Evolutionary conservation across 352 stramenopile genomes (phyloP), one percentile per base, ranked within the genome.

Genomic region (Globisporangium viniferum): DNA sequence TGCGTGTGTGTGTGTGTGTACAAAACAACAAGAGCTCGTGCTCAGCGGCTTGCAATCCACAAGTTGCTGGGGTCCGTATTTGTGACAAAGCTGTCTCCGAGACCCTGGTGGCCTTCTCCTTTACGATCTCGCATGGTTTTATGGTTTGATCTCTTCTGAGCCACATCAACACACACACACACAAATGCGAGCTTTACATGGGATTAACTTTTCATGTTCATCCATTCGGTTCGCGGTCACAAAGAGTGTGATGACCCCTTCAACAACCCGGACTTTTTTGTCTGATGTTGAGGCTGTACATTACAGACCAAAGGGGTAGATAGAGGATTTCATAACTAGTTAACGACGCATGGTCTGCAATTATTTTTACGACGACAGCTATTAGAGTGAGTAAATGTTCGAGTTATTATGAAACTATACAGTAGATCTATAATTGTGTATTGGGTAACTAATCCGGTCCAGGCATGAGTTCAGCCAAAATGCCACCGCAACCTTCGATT

Each of bases 191-290:
- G 24, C n/a, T 56, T 56, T 8, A 15, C 24, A n/a, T 9, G 24
- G 24, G 24, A 24, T 24, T 24, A 24, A 24, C 24, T 24, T 24
- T 24, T 24, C 24, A 24, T 24, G 24, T 24, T 24, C 24, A 24
- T 59, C 53, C 27, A 59, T 51, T 51, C 44, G 44, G 53, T 59
- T 59, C 27, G 53, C 7, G 6, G 27, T 59, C 53, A 59, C 53
- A 59, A 39, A 59, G 24, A 59, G 10, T 14, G 27, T 59, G 53
- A 24, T 39, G 15, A 3, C 51, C 4, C 14, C 39, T 46, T 46
- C 51, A 35, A 35, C 49, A 33, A 31, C 12, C n/a, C 14, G 6
- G 49, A 24, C 20, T 24, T 55, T 56, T 12, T 7, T 51, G 44
- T 51, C 44, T 51, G 44, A 9, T 51, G 44, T 12, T 51, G 18